Evolutionary conservation across 2,329 filamentous ascomycete species (phyloP), one percentile per base, ranked within the genome.

Genomic region (Alternaria alternata): DNA sequence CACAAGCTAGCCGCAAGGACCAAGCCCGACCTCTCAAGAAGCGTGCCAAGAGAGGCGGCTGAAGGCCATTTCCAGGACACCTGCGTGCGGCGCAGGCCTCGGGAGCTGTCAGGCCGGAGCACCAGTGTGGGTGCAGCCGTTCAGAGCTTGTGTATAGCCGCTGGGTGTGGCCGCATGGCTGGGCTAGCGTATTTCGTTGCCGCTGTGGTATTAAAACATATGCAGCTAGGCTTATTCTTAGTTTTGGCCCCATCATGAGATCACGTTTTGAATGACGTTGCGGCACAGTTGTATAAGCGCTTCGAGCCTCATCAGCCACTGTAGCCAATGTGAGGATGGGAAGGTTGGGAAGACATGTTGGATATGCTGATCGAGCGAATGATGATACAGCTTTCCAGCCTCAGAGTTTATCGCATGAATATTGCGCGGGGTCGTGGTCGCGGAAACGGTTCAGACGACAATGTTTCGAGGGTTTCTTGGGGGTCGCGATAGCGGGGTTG

Each of bases 31-130:
- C 62, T 67, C 67, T 56, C 62, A 51, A 47, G 64, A 64, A 63
- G 58, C 39, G 48, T 63, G 63, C 72, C 69, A 72, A 70, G 68
- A 68, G 49, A 71, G 46, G 69, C 66, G 70, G 66, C 72, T 73
- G 67, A 73, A 68, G 58, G 61, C 44, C 61, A 42, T 49, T 65
- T 61, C 58, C 57, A 69, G 59, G 61, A 65, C 48, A 63, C 46
- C 44, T 65, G 57, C 59, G 56, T 70, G 61, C 65, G 69, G 67
- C 66, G 64, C 59, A 49, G 59, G 58, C 58, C 24, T 72, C 63
- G 66, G 66, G 56, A 58, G 60, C 59, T 66, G 62, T 63, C 64
- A 64, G 61, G 42, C 64, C 67, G 65, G 61, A 34, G 59, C 59
- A 59, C 67, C 64, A 57, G 60, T 58, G 51, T 64, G 65, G 62